Base-by-base conservation (phyloP, 2,329 filamentous ascomycete species). In the Pseudomassariella vexata region DNA sequence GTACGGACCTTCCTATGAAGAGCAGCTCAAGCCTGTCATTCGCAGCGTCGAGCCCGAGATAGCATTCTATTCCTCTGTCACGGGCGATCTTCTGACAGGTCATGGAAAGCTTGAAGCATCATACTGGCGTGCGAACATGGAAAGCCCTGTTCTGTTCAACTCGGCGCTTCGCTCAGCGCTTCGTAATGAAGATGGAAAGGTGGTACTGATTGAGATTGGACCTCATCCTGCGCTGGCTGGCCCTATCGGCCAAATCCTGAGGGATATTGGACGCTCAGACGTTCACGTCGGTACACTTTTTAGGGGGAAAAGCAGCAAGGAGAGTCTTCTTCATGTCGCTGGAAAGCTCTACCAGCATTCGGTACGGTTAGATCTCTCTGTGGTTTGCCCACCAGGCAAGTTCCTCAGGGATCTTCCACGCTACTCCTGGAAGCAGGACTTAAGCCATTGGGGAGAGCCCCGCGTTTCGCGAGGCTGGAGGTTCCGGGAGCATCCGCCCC, bases 51-150 rank as follows among this genome's bases (percentile, higher is more conserved):
- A 9, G 19, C 10, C 24, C 24, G 12, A 9, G 10, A 4, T 11
- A 6, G 19, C 26, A 8, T 34, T 34, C 16, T 34, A 24, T 8
- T 34, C 32, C 5, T 26, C 32, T 7, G 32, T 34, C 24, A 34
- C 32, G 8, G 32, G 32, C 8, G 25, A 17, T 15, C 18, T 34
- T 18, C 25, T 34, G 5, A 20, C 17, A n/a, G 19, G n/a, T 7
- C 24, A 19, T 3, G 14, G 17, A 11, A 17, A 9, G 15, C 34
- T 44, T 2, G 42, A 20, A 2, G 27, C 45, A 1, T 7, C 19
- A 10, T 50, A 50, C 30, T 50, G 47, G 47, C 29, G 22, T 6
- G 19, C 12, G 3, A 50, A 50, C 19, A 30, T 50, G 3, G 38
- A 44, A n/a, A 39, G 30, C 3, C 46, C 42, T 0, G 47, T 50